Percentiles rank a stretch among this genome's conserved stretches.
Conservation (phyloP, 306 rosid species). For the Vigna nakashimae region DNA sequence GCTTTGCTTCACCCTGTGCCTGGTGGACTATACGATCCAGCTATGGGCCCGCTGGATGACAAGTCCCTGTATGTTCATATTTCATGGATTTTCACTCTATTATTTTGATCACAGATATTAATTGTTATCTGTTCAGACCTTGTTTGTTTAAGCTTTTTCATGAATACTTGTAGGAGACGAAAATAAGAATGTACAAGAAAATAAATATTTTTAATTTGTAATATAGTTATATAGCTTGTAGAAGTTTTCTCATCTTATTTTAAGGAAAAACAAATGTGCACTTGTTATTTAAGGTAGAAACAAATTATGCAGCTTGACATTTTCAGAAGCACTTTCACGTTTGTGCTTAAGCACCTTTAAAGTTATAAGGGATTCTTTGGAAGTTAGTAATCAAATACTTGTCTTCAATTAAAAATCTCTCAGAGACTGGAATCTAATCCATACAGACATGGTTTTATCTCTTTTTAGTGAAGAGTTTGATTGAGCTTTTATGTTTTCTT, state of each 20-base stretch:
- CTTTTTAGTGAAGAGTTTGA: slow-evolving; percentile 7
- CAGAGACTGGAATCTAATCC: not conserved
- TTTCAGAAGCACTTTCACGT: not conserved
- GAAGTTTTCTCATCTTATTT: too few relatives aligned
- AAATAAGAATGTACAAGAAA: too few relatives aligned
- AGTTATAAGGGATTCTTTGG: not conserved
- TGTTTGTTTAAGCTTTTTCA: too few relatives aligned
- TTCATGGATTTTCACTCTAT: not conserved
- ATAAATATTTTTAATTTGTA: too few relatives aligned
- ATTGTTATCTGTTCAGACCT: too few relatives aligned
- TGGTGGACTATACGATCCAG: slow-evolving; percentile 84
- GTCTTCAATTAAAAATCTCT: not conserved
- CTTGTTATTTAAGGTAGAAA: not conserved
- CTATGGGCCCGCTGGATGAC: slow-evolving; percentile 75
- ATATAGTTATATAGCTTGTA: too few relatives aligned
- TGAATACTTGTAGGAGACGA: too few relatives aligned
- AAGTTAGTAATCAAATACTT: not conserved
- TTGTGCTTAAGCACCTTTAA: too few relatives aligned
- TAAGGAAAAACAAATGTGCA: too few relatives aligned
- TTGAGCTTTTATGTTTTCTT: not conserved
- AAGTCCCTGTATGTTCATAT: slow-evolving; percentile 51
- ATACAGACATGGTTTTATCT: not conserved
- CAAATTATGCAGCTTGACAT: not conserved
- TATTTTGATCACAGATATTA: too few relatives aligned
- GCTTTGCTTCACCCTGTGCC: slow-evolving; percentile 52